Evolutionary conservation across 345 rosid species (phyloP), one percentile per base, ranked within the genome.

Genomic region (Lepidium aucheri): DNA sequence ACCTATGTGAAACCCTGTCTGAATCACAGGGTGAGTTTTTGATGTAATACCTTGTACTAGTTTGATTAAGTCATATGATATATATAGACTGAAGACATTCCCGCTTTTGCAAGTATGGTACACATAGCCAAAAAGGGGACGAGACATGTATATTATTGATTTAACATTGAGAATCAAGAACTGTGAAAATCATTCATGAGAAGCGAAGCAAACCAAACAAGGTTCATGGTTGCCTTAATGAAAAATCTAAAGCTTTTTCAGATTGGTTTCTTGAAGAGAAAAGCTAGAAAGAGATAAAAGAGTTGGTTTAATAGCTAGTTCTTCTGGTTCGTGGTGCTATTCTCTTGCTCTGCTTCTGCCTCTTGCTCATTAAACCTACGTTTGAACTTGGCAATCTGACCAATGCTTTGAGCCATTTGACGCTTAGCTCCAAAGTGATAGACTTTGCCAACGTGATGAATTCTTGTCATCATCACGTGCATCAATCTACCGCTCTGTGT

Each of bases 401-500:
- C 96, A 30, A 85, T 65, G 51, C 86, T 88, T 61, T 84, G 84
- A 74, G 92, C 97, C 94, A 88, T 72, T 64, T 93, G 97, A 71
- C 91, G 91, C 76, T 68, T 90, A 20, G 94, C 94, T 52, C 94
- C 84, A 68, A 90, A 84, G 74, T 94, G 95, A 76, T 84, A 88
- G 26, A 90, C 97, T 82, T 83, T 85, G 38, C 92, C 97, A 24
- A 69, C 90, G 62, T 84, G 78, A 63, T 86, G 94, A 70, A 93
- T 85, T 73, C 85, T 80, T 45, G 97, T 88, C 98, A 93, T 90
- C 92, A 83, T 86, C 17, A 88, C 88, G 34, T 88, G 74, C 78
- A 93, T 86, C 84, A 90, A 67, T 75, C 98, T 76, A 65, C 98
- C 97, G 28, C 92, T 88, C 68, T 85, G 94, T 13, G 96, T 90